A percentile compares a stretch with the other conserved stretches of the same genome.
These are phyloP conservation scores for Manihot esculenta DNA, from an alignment of 441 rosid species.

Conservation along the genomic window DNA sequence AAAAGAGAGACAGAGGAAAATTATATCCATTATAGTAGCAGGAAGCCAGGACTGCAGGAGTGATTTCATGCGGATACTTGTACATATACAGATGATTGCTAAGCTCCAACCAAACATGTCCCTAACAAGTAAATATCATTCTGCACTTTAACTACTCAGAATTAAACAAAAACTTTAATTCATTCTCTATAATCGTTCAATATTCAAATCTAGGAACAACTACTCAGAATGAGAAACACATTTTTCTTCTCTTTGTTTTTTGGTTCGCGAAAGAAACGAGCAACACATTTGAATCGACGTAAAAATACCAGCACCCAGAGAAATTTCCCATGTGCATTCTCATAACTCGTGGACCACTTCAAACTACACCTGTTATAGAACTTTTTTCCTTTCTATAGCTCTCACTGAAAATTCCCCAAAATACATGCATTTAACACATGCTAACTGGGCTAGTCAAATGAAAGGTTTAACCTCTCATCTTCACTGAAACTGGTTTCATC, in stretches of 20 bases:
- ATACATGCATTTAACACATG: background rate
- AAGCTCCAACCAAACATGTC: background rate
- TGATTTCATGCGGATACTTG: background rate
- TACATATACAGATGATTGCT: background rate
- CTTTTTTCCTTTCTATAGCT: background rate
- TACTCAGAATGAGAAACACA: background rate
- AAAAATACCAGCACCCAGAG: background rate
- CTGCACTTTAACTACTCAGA: background rate
- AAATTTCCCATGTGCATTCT: background rate
- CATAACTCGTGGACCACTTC: background rate
- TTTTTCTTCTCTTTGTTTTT: no score
- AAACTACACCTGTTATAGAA: background rate
- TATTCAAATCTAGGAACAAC: constrained; percentile 2
- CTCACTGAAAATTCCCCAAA: background rate
- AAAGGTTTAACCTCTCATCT: constrained; percentile 22
- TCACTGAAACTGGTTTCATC: background rate
- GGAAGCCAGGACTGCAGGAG: background rate
- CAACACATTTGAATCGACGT: background rate
- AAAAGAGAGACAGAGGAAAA: no score
- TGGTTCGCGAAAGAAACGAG: no score
- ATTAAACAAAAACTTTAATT: background rate
- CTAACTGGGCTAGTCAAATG: background rate
- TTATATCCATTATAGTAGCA: no score
- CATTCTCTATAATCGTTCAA: background rate
- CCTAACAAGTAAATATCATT: background rate